Percentiles rank a stretch among this genome's conserved stretches.
These are phyloP conservation scores for Ascochyta fabae DNA, from an alignment of 2,329 filamentous ascomycete species.

Conservation along the genomic window DNA sequence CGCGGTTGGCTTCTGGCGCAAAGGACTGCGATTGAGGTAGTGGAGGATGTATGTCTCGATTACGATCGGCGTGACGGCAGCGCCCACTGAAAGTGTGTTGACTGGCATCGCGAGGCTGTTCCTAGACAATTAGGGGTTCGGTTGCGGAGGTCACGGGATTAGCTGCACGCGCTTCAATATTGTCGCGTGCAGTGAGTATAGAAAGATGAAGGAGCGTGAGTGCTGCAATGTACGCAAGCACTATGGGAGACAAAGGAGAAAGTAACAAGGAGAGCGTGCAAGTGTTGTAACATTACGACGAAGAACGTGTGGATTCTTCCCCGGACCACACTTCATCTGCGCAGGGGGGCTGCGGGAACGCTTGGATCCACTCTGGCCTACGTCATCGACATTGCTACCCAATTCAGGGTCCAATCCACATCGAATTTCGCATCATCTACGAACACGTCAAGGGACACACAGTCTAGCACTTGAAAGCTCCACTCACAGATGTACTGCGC, in stretches of 20 bases:
- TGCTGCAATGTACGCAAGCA: background rate
- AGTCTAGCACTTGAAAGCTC: no score
- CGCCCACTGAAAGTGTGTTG: conserved; percentile 80
- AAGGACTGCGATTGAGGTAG: conserved; percentile 81
- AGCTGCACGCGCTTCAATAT: conserved; percentile 3
- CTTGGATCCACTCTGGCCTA: conserved; percentile 6
- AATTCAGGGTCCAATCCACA: conserved; percentile 12
- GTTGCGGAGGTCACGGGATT: conserved; percentile 16
- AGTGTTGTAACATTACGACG: background rate
- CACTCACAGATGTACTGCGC: no score
- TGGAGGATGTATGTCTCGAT: conserved; percentile 87
- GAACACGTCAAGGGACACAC: no score
- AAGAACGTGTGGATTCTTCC: conserved; percentile 6
- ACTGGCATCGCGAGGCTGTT: conserved; percentile 61
- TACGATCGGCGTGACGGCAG: conserved; percentile 86
- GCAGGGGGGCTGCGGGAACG: conserved; percentile 6
- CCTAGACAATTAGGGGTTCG: conserved; percentile 6
- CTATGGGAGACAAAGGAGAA: conserved; percentile 1
- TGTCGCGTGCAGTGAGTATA: background rate
- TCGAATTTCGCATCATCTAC: background rate
- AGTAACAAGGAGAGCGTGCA: background rate
- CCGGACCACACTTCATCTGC: conserved; percentile 10
- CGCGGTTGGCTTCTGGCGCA: conserved; percentile 80
- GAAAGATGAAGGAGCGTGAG: background rate
- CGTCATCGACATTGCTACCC: conserved; percentile 8